These are phyloP conservation scores for Sclerotinia minor DNA, from an alignment of 2,329 filamentous ascomycete species.

Conservation along the genomic window DNA sequence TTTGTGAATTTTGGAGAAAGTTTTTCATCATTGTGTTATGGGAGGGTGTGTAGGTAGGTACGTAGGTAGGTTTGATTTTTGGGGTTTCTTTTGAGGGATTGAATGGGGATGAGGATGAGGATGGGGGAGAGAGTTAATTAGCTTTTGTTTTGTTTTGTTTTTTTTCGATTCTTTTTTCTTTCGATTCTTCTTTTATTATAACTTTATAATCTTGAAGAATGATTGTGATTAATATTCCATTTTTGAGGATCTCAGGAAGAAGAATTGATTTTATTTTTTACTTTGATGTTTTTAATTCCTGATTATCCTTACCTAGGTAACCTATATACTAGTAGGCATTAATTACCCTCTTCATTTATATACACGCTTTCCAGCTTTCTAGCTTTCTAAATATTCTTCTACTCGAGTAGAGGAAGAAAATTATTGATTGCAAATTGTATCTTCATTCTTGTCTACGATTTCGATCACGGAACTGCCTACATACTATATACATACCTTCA, in stretches of 20 bases:
- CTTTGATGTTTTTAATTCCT: neutral
- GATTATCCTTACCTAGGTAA: neutral
- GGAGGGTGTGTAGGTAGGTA: neutral
- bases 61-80: neutral
- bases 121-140: too few species aligned
- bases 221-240: neutral
- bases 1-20: too few species aligned
- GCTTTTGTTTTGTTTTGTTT: too few species aligned
- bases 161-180: neutral
- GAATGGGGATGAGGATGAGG: too few species aligned
- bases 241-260: too few species aligned
- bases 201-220: neutral
- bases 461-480: neutral
- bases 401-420: neutral
- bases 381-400: too few species aligned
- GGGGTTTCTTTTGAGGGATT: neutral
- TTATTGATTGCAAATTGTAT: neutral
- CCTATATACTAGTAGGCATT: neutral
- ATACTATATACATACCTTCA: too few species aligned
- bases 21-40: neutral
- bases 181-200: neutral
- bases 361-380: neutral
- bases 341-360: neutral
- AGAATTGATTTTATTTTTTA: neutral
- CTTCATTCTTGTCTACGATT: neutral